phyloP scores from a whole-genome alignment of 495 filamentous ascomycete genomes.

The Neurospora africana region DNA sequence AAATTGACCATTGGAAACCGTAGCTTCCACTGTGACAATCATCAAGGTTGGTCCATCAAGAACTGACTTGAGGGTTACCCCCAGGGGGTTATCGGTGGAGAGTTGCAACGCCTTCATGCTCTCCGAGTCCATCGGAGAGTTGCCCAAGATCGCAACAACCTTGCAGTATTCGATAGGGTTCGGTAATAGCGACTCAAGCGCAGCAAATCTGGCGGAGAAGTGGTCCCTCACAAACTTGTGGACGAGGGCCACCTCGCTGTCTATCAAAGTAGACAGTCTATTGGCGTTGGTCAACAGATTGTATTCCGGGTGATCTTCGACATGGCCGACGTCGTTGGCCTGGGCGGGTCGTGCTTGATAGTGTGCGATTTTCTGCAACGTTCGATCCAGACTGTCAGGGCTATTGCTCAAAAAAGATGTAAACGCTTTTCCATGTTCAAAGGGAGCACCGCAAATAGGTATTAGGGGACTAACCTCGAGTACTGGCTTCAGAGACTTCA shows the following conservation, averaged over 20 bases:
- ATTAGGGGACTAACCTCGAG: constrained; percentile 54
- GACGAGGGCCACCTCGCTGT: constrained; percentile 81
- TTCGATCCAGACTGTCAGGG: constrained; percentile 48
- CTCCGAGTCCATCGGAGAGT: constrained; percentile 81
- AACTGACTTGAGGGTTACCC: constrained; percentile 62
- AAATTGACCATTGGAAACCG: constrained; percentile 69
- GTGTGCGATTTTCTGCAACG: constrained; percentile 60
- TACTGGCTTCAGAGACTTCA: constrained; percentile 67
- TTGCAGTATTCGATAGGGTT: constrained; percentile 94
- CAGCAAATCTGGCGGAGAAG: constrained; percentile 88
- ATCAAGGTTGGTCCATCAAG: constrained; percentile 84
- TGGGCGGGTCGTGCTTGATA: constrained; percentile 61
- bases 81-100: constrained; percentile 65
- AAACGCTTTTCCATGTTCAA: constrained; percentile 30
- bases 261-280: constrained; percentile 76
- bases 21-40: constrained; percentile 94
- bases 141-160: constrained; percentile 84
- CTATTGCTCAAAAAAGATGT: constrained; percentile 38
- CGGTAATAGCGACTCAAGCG: constrained; percentile 87
- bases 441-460: constrained; percentile 5
- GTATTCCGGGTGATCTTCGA: constrained; percentile 83
- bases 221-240: constrained; percentile 95
- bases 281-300: constrained; percentile 74
- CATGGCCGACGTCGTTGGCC: constrained; percentile 54
- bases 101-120: constrained; percentile 62